Base-by-base conservation (phyloP, 805 yeast genomes). In the Monosporozyma servazzii region DNA sequence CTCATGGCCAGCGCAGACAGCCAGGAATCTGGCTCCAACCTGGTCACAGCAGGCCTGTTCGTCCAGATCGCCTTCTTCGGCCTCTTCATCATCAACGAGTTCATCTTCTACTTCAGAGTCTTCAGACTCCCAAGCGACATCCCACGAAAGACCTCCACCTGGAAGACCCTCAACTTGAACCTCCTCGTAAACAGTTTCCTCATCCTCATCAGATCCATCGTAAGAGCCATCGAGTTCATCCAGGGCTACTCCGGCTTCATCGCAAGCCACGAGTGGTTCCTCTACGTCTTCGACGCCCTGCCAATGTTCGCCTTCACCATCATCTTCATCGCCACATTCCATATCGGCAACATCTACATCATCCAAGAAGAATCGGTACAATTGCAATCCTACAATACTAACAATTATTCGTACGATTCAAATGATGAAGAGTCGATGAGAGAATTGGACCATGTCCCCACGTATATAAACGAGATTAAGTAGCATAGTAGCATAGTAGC, bases 161-260 rank as follows among this genome's bases (percentile, higher is more conserved):
- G 62, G 63, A 53, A 47, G 42, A 23, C 33, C 13, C 47, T 60
- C 10, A 60, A 59, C 43, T 11, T 51, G 15, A 41, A 43, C 13
- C 41, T 62, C 15, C 39, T 58, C 2, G 25, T 50, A 1, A 41
- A 53, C 9, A 57, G 61, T 39, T 27, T 57, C 17, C 48, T 63
- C 18, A 62, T 68, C 41, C 48, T 68, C 36, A 50, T 66, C n/a
- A 62, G 72, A 54, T 66, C 68, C 8, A 57, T 69, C n/a, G 62
- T 60, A 31, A 61, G 71, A 53, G 56, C 60, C 4, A 53, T 65
- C 13, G 72, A 68, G 48, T 68, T 56, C 51, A 45, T 57, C n/a
- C 58, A 68, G 51, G 71, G 71, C 4, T 52, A 40, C 29, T 53
- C 55, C 27, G 71, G 72, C 0, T 56, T 23, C 46, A 58, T 68